A percentile compares a stretch with the other conserved stretches of the same genome.
phyloP scores from a whole-genome alignment of 345 rosid genomes.

The Schrenkiella parvula region DNA sequence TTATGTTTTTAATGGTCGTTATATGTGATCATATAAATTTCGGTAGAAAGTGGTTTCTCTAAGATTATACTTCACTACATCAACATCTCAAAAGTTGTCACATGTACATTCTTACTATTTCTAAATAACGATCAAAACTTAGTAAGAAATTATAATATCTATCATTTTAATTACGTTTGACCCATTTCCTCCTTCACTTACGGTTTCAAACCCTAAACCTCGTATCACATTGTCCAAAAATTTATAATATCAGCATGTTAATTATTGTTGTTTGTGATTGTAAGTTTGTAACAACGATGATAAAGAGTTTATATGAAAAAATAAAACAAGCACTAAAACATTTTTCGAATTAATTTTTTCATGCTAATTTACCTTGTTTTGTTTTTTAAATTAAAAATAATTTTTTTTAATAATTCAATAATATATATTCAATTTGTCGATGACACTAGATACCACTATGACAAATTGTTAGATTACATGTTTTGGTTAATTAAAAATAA shows the following conservation, averaged over 20 bases:
- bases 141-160: not conserved
- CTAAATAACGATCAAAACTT: not conserved
- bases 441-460: too few species aligned
- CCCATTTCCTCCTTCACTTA: not conserved
- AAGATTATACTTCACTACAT: slow-evolving; percentile 8
- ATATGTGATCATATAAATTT: not conserved
- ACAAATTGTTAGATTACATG: too few species aligned
- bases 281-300: too few species aligned
- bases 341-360: too few species aligned
- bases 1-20: not conserved
- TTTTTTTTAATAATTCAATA: too few species aligned
- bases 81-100: slow-evolving; percentile 21
- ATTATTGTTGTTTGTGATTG: too few species aligned
- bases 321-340: too few species aligned
- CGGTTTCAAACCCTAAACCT: not conserved
- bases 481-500: too few species aligned
- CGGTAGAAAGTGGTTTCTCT: not conserved
- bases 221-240: not conserved
- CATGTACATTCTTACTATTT: slow-evolving; percentile 13
- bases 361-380: too few species aligned
- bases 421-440: too few species aligned
- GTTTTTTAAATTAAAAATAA: too few species aligned
- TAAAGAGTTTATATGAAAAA: too few species aligned
- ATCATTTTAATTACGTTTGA: not conserved
- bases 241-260: not conserved